Percentiles rank a stretch among this genome's conserved stretches.
phyloP scores from a whole-genome alignment of 164 flowering plant genomes.

The Piper betle region DNA sequence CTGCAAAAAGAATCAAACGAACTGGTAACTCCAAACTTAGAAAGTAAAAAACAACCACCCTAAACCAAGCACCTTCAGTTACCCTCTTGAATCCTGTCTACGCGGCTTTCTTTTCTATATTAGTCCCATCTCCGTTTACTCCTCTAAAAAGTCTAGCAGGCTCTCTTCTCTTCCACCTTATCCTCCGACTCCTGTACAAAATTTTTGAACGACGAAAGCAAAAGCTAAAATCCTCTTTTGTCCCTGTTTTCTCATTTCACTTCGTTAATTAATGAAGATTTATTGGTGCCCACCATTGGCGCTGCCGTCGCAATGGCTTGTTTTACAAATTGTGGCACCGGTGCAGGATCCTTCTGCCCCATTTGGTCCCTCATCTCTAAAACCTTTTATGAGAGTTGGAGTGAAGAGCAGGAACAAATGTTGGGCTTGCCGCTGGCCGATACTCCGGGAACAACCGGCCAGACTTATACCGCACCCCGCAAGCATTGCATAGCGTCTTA shows the following conservation, averaged over 20 bases:
- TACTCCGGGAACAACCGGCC: constrained; percentile 93
- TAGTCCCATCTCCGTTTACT: no score
- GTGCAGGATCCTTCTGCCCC: constrained; percentile 4
- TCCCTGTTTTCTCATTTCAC: neutral
- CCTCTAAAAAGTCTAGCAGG: no score
- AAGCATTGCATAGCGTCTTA: constrained; percentile 91
- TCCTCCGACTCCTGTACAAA: no score
- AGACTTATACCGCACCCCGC: constrained; percentile 86
- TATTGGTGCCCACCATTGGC: neutral
- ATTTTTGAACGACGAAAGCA: no score
- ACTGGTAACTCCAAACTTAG: constrained; percentile 4
- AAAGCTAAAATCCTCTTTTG: no score
- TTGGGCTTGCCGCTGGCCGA: constrained; percentile 96
- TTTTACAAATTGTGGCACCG: constrained; percentile 6
- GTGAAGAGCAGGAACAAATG: constrained; percentile 63
- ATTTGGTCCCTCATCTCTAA: constrained; percentile 64
- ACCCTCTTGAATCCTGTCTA: no score
- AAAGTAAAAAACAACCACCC: neutral
- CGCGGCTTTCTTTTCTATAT: no score
- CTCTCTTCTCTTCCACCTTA: no score
- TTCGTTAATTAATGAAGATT: neutral
- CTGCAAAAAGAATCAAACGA: constrained; percentile 60
- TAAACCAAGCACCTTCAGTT: neutral
- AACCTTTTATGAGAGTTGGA: constrained; percentile 88
- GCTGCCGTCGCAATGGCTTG: neutral